phyloP scores from a whole-genome alignment of 495 filamentous ascomycete species.

The Talaromyces thailandensis region DNA sequence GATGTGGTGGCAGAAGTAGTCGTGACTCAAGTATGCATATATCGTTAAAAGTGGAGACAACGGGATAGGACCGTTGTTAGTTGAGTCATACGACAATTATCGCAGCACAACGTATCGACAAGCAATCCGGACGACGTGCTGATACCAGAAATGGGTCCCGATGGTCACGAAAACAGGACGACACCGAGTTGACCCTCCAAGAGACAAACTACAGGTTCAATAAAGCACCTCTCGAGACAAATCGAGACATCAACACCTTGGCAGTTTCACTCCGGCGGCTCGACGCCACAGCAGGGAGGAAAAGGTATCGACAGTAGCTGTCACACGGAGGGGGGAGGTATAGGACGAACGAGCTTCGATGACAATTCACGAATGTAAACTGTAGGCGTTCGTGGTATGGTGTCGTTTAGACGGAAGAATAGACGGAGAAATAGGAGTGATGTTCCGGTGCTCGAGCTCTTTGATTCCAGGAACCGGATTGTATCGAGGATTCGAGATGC shows the following conservation, averaged over 20 bases:
- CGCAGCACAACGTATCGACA: not conserved
- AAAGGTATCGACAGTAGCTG: conserved; percentile 15
- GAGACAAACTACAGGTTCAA: conserved; percentile 9
- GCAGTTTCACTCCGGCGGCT: conserved; percentile 7
- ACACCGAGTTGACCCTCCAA: conserved; percentile 11
- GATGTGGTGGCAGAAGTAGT: conserved; percentile 1
- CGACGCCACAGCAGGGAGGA: conserved; percentile 15
- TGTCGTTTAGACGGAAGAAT: conserved; percentile 11
- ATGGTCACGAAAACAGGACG: conserved; percentile 9
- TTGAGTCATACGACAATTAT: conserved; percentile 5
- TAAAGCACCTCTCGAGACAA: conserved; percentile 8
- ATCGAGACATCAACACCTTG: conserved; percentile 7
- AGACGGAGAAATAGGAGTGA: conserved; percentile 10
- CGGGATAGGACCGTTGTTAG: not conserved
- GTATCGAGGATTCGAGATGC: not conserved
- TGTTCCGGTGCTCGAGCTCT: conserved; percentile 13
- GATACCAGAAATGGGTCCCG: conserved; percentile 12
- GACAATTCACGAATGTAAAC: not conserved
- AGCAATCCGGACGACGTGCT: conserved; percentile 13
- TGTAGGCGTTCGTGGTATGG: not conserved
- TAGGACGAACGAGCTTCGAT: conserved; percentile 14
- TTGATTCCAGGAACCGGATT: conserved; percentile 10
- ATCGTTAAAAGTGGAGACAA: conserved; percentile 3
- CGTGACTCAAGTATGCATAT: conserved; percentile 5
- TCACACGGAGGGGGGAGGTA: conserved; percentile 10